phyloP scores from a whole-genome alignment of 2,329 filamentous ascomycete species.

The Neurospora sp. region DNA sequence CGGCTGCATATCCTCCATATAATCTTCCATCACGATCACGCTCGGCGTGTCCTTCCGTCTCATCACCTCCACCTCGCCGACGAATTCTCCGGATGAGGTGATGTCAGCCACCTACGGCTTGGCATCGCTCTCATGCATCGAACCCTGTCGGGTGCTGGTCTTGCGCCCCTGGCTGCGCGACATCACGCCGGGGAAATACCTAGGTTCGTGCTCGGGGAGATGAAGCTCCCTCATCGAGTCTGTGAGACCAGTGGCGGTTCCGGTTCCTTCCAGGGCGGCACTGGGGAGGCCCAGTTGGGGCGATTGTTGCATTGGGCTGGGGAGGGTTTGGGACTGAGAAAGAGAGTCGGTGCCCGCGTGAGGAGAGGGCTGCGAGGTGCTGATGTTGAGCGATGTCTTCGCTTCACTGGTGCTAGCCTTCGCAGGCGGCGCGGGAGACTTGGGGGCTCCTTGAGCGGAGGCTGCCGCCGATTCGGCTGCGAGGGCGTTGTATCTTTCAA shows the following conservation, averaged over 20 bases:
- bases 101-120: constrained; percentile 1
- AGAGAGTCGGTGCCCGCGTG: constrained; percentile 1
- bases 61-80: not conserved
- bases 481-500: constrained; percentile 33
- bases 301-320: constrained; percentile 10
- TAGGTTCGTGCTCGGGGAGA: constrained; percentile 41
- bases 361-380: constrained; percentile 8
- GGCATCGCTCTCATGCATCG: constrained; percentile 29
- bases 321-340: constrained; percentile 10
- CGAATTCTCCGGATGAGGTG: not conserved
- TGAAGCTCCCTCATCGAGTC: constrained; percentile 24
- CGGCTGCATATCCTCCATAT: not conserved
- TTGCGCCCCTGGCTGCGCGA: constrained; percentile 35
- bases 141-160: constrained; percentile 30
- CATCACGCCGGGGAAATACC: constrained; percentile 63
- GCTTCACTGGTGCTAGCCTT: constrained; percentile 11
- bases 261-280: not conserved
- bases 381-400: constrained; percentile 5
- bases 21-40: not conserved
- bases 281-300: constrained; percentile 4
- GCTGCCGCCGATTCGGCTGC: constrained; percentile 13
- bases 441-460: constrained; percentile 2
- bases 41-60: not conserved
- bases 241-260: constrained; percentile 5
- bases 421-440: constrained; percentile 16